Base-by-base conservation (phyloP, 2,329 filamentous ascomycete species). In the Ceratocystis cubensis region DNA sequence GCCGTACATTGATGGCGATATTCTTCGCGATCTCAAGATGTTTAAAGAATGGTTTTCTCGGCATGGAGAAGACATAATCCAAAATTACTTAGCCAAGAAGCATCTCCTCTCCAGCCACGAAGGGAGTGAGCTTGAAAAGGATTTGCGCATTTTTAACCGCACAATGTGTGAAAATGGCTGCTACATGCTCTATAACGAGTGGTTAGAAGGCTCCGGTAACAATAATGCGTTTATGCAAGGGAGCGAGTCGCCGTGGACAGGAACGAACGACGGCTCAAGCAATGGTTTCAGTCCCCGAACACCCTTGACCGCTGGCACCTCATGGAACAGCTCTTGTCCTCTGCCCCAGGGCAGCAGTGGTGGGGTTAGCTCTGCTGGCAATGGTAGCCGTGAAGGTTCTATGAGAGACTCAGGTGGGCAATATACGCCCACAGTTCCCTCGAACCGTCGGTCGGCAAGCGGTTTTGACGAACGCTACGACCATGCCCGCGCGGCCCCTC, bases 251-350 rank as follows among this genome's bases (percentile, higher is more conserved):
- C 61, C 66, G 28, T 65, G 63, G 46, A 30, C 25, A 5, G 63
- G 48, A 22, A 41, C 53, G 8, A 64, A 63, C 3, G 63, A 65
- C 37, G 25, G 45, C 10, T 53, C 63, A 25, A 53, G 63, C 57
- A 65, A 33, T 37, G 33, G 33, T n/a, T 68, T 68, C 61, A 62
- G 63, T n/a, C 66, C 66, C 1, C 63, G 64, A 20, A 68, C 66
- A 3, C 66, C 66, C 15, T 50, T 33, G 22, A 25, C 62, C 3
- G 7, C 41, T 30, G 62, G 64, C 13, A 48, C 44, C 17, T 65
- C 63, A 10, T 64, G 63, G 63, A 22, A 33, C 46, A 64, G 33
- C 46, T 50, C 63, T 59, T 28, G 56, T 4, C 56, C 56, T 13
- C 20, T 33, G 25, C 56, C 56, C 5, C 56, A 59, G 22, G 56